Evolutionary conservation across 495 filamentous ascomycete species (phyloP).

Genomic region (Lasiosphaeria miniovina): DNA sequence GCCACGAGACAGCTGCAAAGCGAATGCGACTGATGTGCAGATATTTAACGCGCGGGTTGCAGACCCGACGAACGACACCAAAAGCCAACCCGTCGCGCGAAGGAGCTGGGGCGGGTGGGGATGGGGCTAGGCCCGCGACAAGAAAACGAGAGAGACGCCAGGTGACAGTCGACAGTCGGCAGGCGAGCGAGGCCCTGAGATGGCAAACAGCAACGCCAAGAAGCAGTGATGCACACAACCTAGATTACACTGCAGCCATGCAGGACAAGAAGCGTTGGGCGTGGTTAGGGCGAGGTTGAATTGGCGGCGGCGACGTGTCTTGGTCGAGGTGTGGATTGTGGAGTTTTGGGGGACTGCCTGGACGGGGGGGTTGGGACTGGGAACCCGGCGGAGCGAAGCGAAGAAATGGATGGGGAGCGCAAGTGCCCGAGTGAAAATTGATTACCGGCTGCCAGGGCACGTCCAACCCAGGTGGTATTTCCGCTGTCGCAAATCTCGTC

Average conservation of each 20-base stretch:
- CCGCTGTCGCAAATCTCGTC: conserved; percentile 20
- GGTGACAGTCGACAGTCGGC: not conserved
- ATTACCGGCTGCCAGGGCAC: conserved; percentile 9
- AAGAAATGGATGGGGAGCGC: not conserved
- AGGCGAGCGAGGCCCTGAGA: not conserved
- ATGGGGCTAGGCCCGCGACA: conserved; percentile 4
- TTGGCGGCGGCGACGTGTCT: conserved; percentile 26
- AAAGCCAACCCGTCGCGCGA: not conserved
- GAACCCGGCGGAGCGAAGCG: conserved; percentile 14
- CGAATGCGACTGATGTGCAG: conserved; percentile 14
- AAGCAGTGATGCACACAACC: conserved; percentile 1
- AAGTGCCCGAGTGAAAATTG: conserved; percentile 30
- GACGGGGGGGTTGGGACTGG: conserved; percentile 31
- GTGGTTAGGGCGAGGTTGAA: conserved; percentile 18
- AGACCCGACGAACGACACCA: not conserved
- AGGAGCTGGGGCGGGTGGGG: not conserved
- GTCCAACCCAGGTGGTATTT: conserved; percentile 14
- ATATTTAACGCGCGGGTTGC: not conserved
- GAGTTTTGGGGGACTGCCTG: conserved; percentile 23
- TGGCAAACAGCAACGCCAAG: conserved; percentile 11
- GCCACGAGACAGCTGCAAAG: not conserved
- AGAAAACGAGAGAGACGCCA: not conserved
- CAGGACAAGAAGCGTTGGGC: conserved; percentile 9
- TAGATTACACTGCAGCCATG: conserved; percentile 8
- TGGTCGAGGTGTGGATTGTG: conserved; percentile 30